phyloP scores from a whole-genome alignment of 1,139 yeast genomes.

The Zygosaccharomyces pseudobailii region DNA sequence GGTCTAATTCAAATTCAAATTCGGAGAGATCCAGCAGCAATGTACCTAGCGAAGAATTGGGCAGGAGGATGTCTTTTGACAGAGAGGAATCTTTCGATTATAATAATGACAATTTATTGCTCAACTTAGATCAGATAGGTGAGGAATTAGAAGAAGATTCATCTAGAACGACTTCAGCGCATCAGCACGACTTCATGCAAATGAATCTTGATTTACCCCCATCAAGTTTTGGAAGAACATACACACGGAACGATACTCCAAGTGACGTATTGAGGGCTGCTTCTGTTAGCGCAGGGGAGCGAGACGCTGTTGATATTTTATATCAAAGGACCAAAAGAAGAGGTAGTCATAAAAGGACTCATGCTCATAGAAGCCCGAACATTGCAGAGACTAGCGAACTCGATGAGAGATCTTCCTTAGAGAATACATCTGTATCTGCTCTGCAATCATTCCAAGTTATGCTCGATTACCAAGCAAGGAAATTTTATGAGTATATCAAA shows the following conservation, averaged over 20 bases:
- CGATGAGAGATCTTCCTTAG: background rate
- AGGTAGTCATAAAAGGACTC: background rate
- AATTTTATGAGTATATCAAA: constrained; percentile 28
- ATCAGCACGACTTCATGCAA: constrained; percentile 18
- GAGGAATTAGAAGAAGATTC: constrained; percentile 24
- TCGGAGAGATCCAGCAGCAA: constrained; percentile 25
- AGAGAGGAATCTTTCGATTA: constrained; percentile 8
- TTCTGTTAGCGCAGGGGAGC: constrained; percentile 7
- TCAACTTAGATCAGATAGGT: constrained; percentile 28
- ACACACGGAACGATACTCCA: constrained; percentile 18
- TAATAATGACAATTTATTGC: constrained; percentile 15
- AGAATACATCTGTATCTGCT: constrained; percentile 1
- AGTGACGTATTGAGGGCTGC: constrained; percentile 4
- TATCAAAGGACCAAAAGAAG: constrained; percentile 11
- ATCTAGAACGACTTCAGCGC: constrained; percentile 8
- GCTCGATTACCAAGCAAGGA: constrained; percentile 25
- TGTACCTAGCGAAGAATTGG: constrained; percentile 26
- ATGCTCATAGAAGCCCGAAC: background rate
- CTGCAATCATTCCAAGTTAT: constrained; percentile 4
- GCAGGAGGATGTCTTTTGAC: constrained; percentile 21
- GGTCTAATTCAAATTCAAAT: constrained; percentile 17
- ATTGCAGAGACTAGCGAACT: constrained; percentile 4
- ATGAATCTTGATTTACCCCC: constrained; percentile 30
- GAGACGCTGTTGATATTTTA: constrained; percentile 25
- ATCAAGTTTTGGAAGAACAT: constrained; percentile 28